Percentiles rank a stretch among this genome's conserved stretches.
phyloP scores from a whole-genome alignment of 768 basidiomycete genomes.

The Obba rivulosa region DNA sequence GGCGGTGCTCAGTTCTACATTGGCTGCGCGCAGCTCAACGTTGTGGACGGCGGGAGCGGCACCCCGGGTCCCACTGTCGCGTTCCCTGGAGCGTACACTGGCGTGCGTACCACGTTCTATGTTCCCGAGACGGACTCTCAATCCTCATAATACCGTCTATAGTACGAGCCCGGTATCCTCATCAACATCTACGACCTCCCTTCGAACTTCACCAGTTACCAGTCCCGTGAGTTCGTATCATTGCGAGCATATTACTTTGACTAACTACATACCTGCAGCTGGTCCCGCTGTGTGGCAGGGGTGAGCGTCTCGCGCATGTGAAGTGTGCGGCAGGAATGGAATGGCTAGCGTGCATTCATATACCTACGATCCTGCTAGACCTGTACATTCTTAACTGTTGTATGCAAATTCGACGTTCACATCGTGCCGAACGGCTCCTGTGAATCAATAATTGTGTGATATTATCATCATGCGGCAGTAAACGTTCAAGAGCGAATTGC shows the following conservation, averaged over 20 bases:
- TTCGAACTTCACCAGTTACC: conserved; percentile 20
- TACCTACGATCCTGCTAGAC: no score
- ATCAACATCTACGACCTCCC: conserved; percentile 26
- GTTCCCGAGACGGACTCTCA: conserved; percentile 23
- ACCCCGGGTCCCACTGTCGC: conserved; percentile 28
- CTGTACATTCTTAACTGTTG: no score
- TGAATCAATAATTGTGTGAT: no score
- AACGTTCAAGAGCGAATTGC: no score
- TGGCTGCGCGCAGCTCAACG: conserved; percentile 30
- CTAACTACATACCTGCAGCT: conserved; percentile 8
- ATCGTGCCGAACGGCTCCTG: no score
- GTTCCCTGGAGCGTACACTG: conserved; percentile 31
- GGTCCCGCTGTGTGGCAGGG: conserved; percentile 23
- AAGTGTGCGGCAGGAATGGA: no score
- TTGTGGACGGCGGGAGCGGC: conserved; percentile 27
- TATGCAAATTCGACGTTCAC: no score
- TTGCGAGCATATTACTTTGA: not conserved
- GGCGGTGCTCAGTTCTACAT: conserved; percentile 30
- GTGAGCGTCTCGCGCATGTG: conserved; percentile 2
- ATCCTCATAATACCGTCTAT: conserved; percentile 15
- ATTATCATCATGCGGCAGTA: no score
- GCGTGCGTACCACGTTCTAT: conserved; percentile 10
- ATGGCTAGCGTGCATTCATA: no score
- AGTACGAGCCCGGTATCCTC: conserved; percentile 9
- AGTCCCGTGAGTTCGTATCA: not conserved